Percentiles rank a stretch among this genome's conserved stretches.
phyloP scores from a whole-genome alignment of 768 basidiomycete species.

The Lentinula edodes region DNA sequence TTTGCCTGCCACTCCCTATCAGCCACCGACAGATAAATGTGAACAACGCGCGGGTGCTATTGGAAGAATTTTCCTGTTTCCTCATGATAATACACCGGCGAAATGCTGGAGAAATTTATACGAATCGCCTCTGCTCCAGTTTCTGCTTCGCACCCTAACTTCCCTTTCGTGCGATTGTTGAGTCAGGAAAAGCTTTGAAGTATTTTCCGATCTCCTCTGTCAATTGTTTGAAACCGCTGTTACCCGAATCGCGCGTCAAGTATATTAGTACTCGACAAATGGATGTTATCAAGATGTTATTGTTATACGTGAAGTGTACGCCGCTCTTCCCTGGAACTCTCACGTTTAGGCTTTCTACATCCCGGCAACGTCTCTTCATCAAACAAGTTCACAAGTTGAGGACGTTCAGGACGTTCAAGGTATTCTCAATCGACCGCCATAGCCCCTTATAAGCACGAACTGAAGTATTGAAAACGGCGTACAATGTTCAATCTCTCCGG shows the following conservation, averaged over 20 bases:
- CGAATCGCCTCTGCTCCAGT: neutral
- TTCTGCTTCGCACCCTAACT: too few species aligned
- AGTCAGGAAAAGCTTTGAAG: neutral
- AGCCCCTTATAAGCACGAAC: neutral
- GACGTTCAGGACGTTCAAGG: neutral
- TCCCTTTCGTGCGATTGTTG: neutral
- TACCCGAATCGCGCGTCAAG: neutral
- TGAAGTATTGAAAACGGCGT: neutral
- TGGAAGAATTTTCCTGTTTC: neutral
- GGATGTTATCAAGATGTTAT: neutral
- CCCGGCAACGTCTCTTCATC: neutral
- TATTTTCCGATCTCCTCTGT: neutral
- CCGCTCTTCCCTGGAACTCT: neutral
- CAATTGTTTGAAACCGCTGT: neutral
- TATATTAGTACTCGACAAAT: too few species aligned
- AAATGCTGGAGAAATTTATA: neutral
- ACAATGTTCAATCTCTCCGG: too few species aligned
- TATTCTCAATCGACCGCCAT: neutral
- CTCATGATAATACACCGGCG: neutral
- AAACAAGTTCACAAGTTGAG: neutral
- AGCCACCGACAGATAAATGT: neutral
- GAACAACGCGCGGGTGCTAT: neutral
- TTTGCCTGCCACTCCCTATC: constrained; percentile 4
- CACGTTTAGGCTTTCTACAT: neutral
- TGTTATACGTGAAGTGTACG: neutral